phyloP scores from a whole-genome alignment of 169 alveolate genomes.

The Eimeria praecox region DNA sequence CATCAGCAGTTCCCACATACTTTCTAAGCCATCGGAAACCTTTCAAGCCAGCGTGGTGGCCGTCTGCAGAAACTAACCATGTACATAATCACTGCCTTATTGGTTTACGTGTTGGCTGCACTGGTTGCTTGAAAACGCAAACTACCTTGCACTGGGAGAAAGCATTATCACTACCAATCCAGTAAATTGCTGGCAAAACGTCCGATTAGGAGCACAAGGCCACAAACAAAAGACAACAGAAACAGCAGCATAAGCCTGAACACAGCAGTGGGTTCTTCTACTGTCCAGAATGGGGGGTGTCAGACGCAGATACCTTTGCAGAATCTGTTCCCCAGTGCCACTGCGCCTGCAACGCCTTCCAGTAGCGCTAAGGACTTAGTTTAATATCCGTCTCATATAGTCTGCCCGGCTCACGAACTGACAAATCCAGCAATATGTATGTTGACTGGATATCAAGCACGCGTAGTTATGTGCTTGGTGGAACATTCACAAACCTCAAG shows the following conservation, averaged over 20 bases:
- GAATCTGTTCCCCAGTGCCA: not conserved
- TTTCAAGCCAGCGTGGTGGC: not conserved
- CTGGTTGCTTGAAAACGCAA: not conserved
- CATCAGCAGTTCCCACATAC: not conserved
- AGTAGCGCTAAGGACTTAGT: not conserved
- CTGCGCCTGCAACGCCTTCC: too few species aligned
- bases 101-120: not conserved
- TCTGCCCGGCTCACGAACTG: not conserved
- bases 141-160: not conserved
- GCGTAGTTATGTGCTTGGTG: not conserved
- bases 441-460: not conserved
- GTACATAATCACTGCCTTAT: not conserved
- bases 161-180: not conserved
- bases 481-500: not conserved
- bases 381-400: not conserved
- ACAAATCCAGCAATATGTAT: not conserved
- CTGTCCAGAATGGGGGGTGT: not conserved
- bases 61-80: not conserved
- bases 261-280: not conserved
- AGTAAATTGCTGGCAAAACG: not conserved
- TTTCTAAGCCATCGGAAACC: not conserved
- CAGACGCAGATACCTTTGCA: not conserved
- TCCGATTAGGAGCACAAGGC: not conserved
- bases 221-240: not conserved
- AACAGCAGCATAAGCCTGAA: not conserved